Conservation (phyloP, 257 asterid genomes). For the Solanum etuberosum region DNA sequence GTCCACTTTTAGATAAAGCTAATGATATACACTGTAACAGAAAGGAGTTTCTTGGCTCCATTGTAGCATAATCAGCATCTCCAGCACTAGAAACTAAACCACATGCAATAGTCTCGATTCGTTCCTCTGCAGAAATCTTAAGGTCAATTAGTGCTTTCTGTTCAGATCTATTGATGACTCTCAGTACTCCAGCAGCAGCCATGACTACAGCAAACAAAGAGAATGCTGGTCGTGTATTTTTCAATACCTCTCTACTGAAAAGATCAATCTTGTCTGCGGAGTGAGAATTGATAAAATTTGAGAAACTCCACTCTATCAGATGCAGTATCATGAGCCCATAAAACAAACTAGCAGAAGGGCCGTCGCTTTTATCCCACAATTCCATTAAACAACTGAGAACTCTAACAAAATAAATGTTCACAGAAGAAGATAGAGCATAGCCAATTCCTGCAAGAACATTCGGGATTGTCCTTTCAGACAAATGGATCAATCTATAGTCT, state of each 20-base stretch:
- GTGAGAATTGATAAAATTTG: constrained; percentile 36
- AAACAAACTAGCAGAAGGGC: constrained; percentile 34
- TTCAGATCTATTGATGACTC: constrained; percentile 60
- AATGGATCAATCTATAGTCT: constrained; percentile 23
- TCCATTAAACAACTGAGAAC: constrained; percentile 38
- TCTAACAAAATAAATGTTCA: constrained; percentile 28
- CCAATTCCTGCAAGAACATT: constrained; percentile 69
- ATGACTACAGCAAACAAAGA: constrained; percentile 56
- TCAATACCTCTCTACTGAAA: constrained; percentile 31
- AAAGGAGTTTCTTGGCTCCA: constrained; percentile 22
- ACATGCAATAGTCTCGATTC: constrained; percentile 38
- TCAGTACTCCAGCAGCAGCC: constrained; percentile 75
- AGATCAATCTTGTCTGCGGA: constrained; percentile 43
- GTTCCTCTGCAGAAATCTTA: constrained; percentile 39
- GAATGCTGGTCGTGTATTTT: constrained; percentile 28
- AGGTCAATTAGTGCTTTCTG: constrained; percentile 37
- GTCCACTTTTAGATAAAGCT: constrained; percentile 70
- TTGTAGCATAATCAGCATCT: constrained; percentile 7
- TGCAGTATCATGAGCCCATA: constrained; percentile 79
- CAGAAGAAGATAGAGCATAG: constrained; percentile 65
- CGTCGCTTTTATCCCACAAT: constrained; percentile 53
- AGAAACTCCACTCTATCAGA: constrained; percentile 73
- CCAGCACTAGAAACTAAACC: constrained; percentile 24
- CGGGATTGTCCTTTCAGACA: constrained; percentile 42
- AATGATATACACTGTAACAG: constrained; percentile 56